phyloP scores from a whole-genome alignment of 78 protist species.

The Planoprotostelium fungivorum region DNA sequence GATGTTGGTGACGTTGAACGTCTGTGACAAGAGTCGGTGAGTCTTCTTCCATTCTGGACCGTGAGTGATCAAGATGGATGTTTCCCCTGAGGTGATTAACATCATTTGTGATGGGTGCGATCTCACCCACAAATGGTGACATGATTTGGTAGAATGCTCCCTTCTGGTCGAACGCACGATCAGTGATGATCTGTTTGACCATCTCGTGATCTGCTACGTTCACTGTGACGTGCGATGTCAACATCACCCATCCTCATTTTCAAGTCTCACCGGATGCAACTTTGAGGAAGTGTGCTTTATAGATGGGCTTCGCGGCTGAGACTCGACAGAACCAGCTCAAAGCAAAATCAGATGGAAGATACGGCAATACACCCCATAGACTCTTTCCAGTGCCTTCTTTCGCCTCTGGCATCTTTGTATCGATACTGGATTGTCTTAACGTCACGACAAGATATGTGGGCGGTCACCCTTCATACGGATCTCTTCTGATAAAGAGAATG shows the following conservation, averaged over 20 bases:
- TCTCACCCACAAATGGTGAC: not conserved
- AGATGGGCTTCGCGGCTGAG: too few relatives aligned
- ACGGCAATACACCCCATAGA: too few relatives aligned
- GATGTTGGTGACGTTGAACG: not conserved
- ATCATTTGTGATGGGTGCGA: too few relatives aligned
- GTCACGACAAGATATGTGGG: too few relatives aligned
- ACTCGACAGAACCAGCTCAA: too few relatives aligned
- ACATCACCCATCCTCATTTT: not conserved
- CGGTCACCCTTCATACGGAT: too few relatives aligned
- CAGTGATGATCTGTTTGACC: not conserved
- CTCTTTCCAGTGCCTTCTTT: too few relatives aligned
- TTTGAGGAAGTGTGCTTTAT: not conserved
- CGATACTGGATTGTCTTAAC: too few relatives aligned
- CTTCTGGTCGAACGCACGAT: not conserved
- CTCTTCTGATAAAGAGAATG: too few relatives aligned
- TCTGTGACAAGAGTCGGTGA: not conserved
- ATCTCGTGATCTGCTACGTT: not conserved
- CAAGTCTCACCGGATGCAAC: not conserved
- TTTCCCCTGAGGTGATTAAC: not conserved
- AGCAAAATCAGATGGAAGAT: too few relatives aligned
- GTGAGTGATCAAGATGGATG: not conserved
- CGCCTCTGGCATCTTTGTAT: too few relatives aligned
- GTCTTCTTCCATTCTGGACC: not conserved
- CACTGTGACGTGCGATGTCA: not conserved
- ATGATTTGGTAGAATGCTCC: not conserved